Base-by-base conservation (phyloP, 2,329 filamentous ascomycete species). In the Dothideomycetes sp. region DNA sequence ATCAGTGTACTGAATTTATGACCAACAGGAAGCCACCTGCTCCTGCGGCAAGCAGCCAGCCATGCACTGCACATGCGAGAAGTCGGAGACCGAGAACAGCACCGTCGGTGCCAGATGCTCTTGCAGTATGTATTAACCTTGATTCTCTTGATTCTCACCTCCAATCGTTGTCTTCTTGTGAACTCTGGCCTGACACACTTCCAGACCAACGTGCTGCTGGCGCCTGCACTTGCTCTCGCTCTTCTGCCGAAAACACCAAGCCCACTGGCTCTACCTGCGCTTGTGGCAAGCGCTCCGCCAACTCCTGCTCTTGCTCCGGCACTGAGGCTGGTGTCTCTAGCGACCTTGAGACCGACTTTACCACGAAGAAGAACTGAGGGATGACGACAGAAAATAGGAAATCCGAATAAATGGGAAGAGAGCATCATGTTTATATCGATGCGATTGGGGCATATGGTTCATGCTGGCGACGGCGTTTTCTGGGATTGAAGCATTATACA, bases 41-140 rank as follows among this genome's bases (percentile, higher is more conserved):
- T 93, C 85, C 12, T 96, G 89, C 61, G 89, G 89, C 57, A 79
- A 94, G 69, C 75, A 91, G 59, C 76, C 79, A 3, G 89, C 89
- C 36, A 77, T 94, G 36, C 72, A 88, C 60, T 96, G 89, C 75
- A 82, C 70, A 46, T 95, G 89, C 68, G 77, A 77, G 53, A 88
- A 85, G 62, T 74, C 87, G 3, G 48, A 71, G 3, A 63, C 69
- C 12, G 88, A 95, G 71, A 95, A 95, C 70, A 65, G 65, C 31
- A 59, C 84, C 41, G 61, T 69, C 5, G 85, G 85, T 5, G 72
- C 84, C 30, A 73, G 84, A 51, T 94, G 86, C 72, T 87, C 83
- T 33, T 94, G 87, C 70, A 76, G 85, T 73, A 66, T 47, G 68
- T 68, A 34, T 39, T 38, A n/a, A n/a, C n/a, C n/a, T n/a, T n/a